Base-by-base conservation (phyloP, 306 rosid genomes). In the Boehmeria nivea region DNA sequence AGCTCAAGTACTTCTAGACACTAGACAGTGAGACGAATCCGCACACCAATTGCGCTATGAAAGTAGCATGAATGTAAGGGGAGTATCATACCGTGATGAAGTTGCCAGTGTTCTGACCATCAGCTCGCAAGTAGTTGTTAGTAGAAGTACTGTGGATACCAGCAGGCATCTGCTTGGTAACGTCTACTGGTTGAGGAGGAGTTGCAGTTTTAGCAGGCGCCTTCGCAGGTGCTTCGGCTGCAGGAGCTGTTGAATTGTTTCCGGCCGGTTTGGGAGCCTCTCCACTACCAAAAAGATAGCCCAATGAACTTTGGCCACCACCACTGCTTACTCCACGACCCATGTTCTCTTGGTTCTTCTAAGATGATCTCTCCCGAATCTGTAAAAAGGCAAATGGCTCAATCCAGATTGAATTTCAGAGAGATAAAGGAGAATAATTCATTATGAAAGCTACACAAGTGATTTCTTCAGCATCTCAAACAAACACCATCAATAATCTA, bases 261-360 rank as follows among this genome's bases (percentile, higher is more conserved):
- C 76, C n/a, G 18, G 79, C 85, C 0, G 85, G 82, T 42, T 79
- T 79, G 31, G 93, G 96, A 72, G 87, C 73, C 74, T 87, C 98
- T 66, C 93, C 98, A 63, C 78, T 60, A 8, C 98, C 98, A 77
- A 91, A 91, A 72, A 91, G 95, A 77, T 91, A 91, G n/a, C 88
- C 93, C 83, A 91, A 67, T 8, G 98, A 91, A 78, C 98, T 91
- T 76, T 87, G 96, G 46, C 98, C 98, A 46, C 98, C 98, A 60
- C 98, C 98, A 19, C 94, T 78, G 86, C 98, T 91, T 71, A 76
- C 84, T 71, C 98, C 98, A 64, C 98, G 98, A 64, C 98, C 98
- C 98, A 91, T 91, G 62, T 40, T 82, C 71, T 70, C 72, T 65
- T 56, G 50, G 54, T 68, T 50, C 57, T 67, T 64, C 61, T 8